Evolutionary conservation across 225 moss, liverwort and hornwort genomes (phyloP).

Genomic region (Bryoerythrophyllum caledonicum): DNA sequence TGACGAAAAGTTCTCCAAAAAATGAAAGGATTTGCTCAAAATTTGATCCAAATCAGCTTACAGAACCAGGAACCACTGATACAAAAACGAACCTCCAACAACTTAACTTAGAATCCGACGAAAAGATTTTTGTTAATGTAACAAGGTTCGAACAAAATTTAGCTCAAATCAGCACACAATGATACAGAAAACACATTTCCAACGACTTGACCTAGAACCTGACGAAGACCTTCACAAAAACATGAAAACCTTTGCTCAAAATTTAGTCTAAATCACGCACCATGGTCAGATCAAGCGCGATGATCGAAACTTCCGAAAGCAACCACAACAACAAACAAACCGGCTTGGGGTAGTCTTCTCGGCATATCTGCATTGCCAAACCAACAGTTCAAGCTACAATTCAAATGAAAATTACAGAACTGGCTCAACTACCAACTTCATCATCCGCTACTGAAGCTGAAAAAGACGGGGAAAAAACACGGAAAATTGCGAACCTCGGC

Average conservation of each 20-base stretch:
- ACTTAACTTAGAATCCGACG: background rate
- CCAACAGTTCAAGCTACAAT: background rate
- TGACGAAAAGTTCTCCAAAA: background rate
- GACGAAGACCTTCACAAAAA: background rate
- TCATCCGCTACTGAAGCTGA: background rate
- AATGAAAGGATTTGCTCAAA: background rate
- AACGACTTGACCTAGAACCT: background rate
- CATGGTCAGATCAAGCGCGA: conserved; percentile 25
- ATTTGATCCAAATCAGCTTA: too few species aligned
- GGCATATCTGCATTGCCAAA: conserved; percentile 20
- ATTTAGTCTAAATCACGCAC: background rate
- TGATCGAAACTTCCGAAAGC: conserved; percentile 22
- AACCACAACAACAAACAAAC: conserved; percentile 22
- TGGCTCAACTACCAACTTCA: background rate
- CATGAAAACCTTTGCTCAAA: background rate
- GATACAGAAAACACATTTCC: background rate
- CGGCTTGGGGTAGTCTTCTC: conserved; percentile 20
- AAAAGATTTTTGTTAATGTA: background rate
- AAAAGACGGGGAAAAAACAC: background rate
- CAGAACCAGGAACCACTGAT: background rate
- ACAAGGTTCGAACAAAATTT: background rate
- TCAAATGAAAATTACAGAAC: background rate
- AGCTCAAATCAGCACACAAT: background rate
- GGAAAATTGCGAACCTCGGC: conserved; percentile 9
- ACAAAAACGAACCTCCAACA: background rate